Percentiles rank a stretch among this genome's conserved stretches.
Conservation (phyloP, 2,329 filamentous ascomycete species). For the Fusarium sp. region DNA sequence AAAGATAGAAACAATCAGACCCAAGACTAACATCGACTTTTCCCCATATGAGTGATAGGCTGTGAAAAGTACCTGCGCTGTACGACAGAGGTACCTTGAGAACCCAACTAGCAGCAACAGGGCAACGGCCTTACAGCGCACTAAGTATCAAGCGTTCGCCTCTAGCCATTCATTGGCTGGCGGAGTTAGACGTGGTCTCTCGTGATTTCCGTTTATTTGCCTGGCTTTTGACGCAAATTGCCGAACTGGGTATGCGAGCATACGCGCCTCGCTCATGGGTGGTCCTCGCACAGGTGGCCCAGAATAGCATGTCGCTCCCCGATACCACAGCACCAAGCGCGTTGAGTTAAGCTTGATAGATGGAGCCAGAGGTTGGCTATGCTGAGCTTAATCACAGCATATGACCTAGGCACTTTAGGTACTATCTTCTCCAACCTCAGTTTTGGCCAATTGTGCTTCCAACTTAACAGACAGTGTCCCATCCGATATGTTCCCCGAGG, state of each 20-base stretch:
- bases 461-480: background rate
- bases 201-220: background rate
- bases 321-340: background rate
- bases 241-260: background rate
- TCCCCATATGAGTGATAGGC: background rate
- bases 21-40: background rate
- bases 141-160: background rate
- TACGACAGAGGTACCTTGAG: background rate
- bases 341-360: slow-evolving; percentile 5
- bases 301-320: slow-evolving; percentile 4
- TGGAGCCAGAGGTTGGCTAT: background rate
- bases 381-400: background rate
- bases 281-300: slow-evolving; percentile 23
- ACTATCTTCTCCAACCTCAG: background rate
- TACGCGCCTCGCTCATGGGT: slow-evolving; percentile 7
- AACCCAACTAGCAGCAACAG: background rate
- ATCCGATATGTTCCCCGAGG: background rate
- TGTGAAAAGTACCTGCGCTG: background rate
- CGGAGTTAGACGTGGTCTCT: background rate
- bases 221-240: slow-evolving; percentile 8
- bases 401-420: background rate
- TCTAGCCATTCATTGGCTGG: background rate
- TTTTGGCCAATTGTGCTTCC: background rate
- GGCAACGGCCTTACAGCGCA: background rate
- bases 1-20: background rate